A percentile compares a stretch with the other conserved stretches of the same genome.
Evolutionary conservation across 2,329 filamentous ascomycete genomes (phyloP).

Genomic region (Paecilomyces sp.): DNA sequence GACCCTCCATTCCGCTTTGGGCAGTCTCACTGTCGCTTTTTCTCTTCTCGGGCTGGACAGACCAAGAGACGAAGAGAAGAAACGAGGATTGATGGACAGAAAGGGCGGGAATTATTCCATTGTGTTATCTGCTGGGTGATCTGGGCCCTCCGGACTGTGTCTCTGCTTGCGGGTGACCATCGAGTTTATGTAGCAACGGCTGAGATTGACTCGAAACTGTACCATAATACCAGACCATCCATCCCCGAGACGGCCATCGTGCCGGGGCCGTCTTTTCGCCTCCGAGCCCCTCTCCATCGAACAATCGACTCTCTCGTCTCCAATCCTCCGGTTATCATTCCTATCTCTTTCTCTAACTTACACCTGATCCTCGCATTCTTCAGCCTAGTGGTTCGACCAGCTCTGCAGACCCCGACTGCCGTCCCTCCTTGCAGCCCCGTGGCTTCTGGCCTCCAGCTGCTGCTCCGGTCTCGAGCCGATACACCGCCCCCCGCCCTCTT

Average conservation of each 20-base stretch:
- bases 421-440: background rate
- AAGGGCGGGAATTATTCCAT: too few relatives aligned
- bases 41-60: background rate
- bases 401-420: background rate
- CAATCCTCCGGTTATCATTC: background rate
- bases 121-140: too few relatives aligned
- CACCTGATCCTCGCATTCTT: background rate
- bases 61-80: too few relatives aligned
- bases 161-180: too few relatives aligned
- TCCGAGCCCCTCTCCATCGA: background rate
- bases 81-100: too few relatives aligned
- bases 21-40: background rate
- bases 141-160: too few relatives aligned
- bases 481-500: background rate
- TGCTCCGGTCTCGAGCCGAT: background rate
- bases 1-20: background rate
- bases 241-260: background rate
- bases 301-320: background rate
- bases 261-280: background rate
- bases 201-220: too few relatives aligned
- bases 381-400: background rate
- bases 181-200: too few relatives aligned
- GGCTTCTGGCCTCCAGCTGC: background rate
- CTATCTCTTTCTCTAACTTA: background rate
- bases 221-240: too few relatives aligned